A percentile compares a stretch with the other conserved stretches of the same genome.
phyloP scores from a whole-genome alignment of 306 rosid genomes.

The Vicia faba region DNA sequence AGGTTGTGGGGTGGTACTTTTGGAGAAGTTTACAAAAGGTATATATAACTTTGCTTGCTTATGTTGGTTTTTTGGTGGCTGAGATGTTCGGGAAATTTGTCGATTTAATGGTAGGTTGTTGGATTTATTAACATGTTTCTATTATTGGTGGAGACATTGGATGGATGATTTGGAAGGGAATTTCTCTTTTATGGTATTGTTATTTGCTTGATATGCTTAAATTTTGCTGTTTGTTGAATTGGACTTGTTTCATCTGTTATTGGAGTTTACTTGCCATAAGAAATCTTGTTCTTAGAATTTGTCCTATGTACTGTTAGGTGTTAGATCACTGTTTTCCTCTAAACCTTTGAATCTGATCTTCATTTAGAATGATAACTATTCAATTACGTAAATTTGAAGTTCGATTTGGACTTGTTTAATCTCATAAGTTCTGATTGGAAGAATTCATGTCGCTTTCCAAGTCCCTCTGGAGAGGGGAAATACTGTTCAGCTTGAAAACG shows the following conservation, averaged over 20 bases:
- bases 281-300: constrained; percentile 15
- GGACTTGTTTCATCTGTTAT: constrained; percentile 12
- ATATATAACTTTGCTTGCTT: constrained; percentile 24
- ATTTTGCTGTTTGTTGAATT: constrained; percentile 1
- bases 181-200: constrained; percentile 34
- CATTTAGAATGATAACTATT: constrained; percentile 22
- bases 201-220: constrained; percentile 36
- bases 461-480: constrained; percentile 26
- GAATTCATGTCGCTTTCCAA: constrained; percentile 5
- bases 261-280: constrained; percentile 17
- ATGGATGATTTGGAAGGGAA: constrained; percentile 23
- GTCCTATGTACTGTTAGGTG: neutral
- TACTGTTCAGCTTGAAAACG: constrained; percentile 27
- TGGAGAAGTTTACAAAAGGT: constrained; percentile 84
- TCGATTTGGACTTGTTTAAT: constrained; percentile 15
- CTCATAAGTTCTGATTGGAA: constrained; percentile 12
- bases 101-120: constrained; percentile 19
- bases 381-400: neutral
- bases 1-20: constrained; percentile 86
- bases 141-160: constrained; percentile 1
- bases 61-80: constrained; percentile 2
- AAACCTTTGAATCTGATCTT: constrained; percentile 18
- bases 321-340: constrained; percentile 18
- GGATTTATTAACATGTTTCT: constrained; percentile 29
- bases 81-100: constrained; percentile 4